These are phyloP conservation scores for Knoxdaviesia capensis DNA, from an alignment of 2,329 filamentous ascomycete species.

Conservation along the genomic window DNA sequence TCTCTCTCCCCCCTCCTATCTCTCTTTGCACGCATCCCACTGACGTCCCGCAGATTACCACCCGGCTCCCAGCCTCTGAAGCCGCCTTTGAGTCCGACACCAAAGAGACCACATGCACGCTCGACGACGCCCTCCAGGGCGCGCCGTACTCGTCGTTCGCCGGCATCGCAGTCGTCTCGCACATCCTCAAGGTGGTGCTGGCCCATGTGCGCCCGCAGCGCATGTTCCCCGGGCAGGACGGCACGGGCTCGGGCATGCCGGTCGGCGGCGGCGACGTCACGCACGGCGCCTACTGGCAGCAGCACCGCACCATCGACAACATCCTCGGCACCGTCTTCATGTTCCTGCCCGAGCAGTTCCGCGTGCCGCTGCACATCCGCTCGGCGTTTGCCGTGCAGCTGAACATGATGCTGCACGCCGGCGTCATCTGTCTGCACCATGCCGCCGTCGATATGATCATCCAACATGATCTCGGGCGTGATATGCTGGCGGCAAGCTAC, in stretches of 20 bases:
- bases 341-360: conserved; percentile 53
- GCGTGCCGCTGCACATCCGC: conserved; percentile 46
- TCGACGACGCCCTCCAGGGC: conserved; percentile 44
- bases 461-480: conserved; percentile 42
- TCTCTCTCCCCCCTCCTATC: background rate
- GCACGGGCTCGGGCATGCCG: conserved; percentile 10
- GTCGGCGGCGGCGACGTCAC: conserved; percentile 53
- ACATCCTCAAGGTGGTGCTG: conserved; percentile 64
- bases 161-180: conserved; percentile 51
- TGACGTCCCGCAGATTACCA: conserved; percentile 35
- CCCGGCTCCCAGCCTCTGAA: conserved; percentile 62
- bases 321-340: conserved; percentile 59
- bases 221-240: no score
- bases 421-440: conserved; percentile 75
- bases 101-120: conserved; percentile 38
- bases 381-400: conserved; percentile 60
- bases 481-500: conserved; percentile 50
- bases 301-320: conserved; percentile 68
- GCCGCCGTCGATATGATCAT: conserved; percentile 71
- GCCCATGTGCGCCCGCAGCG: conserved; percentile 58
- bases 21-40: background rate
- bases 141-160: conserved; percentile 49
- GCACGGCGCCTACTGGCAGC: conserved; percentile 65
- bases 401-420: conserved; percentile 78
- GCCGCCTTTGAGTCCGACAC: conserved; percentile 50